Conservation (phyloP, 345 rosid species). For the Hevea brasiliensis region DNA sequence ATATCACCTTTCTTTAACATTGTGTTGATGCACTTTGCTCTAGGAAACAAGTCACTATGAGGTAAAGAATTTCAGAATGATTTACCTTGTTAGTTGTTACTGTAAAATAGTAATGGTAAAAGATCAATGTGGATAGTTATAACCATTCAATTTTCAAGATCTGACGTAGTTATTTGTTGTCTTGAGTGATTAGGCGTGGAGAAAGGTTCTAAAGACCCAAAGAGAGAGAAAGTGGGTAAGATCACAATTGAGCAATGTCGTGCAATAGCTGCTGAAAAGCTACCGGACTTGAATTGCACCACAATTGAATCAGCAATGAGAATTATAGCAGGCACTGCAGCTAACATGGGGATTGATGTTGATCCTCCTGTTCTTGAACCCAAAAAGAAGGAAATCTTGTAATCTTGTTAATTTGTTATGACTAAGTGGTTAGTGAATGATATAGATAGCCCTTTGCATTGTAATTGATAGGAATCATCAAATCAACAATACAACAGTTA, state of each 20-base stretch:
- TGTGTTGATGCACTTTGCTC: no score
- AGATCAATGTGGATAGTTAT: neutral
- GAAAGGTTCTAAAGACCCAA: conserved; percentile 80
- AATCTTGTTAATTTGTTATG: conserved; percentile 12
- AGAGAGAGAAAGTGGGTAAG: conserved; percentile 71
- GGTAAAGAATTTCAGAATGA: neutral
- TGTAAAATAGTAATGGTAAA: neutral
- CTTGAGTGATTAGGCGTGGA: conserved; percentile 59
- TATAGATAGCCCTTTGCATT: no score
- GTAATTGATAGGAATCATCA: no score
- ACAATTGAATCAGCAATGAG: conserved; percentile 86
- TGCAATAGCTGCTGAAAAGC: conserved; percentile 71
- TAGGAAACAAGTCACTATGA: no score
- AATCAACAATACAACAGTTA: no score
- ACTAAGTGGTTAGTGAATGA: no score
- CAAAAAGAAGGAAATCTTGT: conserved; percentile 54
- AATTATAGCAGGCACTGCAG: conserved; percentile 90
- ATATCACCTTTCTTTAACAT: neutral
- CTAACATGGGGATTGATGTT: conserved; percentile 83
- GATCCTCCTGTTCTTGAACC: conserved; percentile 90
- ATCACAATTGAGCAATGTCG: conserved; percentile 69
- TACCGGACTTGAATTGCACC: conserved; percentile 76
- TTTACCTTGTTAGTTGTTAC: neutral
- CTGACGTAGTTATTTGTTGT: neutral
- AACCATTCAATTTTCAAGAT: neutral